phyloP scores from a whole-genome alignment of 2,329 filamentous ascomycete genomes.

The Phoma sp. region DNA sequence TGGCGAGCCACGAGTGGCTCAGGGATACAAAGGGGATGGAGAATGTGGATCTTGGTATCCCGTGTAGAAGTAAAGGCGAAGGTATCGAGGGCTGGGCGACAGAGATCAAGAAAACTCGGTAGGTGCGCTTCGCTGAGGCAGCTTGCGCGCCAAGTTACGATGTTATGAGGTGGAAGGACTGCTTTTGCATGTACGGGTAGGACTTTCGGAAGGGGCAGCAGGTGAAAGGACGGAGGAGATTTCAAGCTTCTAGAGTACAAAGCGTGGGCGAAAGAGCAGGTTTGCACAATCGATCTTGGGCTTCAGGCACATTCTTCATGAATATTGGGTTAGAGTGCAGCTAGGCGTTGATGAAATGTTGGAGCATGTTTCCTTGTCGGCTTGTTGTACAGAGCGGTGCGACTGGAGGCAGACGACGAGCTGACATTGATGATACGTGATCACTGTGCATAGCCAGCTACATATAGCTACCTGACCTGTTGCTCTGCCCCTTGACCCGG shows the following conservation, averaged over 20 bases:
- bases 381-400: background rate
- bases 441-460: no score
- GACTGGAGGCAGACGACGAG: no score
- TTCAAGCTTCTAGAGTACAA: no score
- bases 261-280: no score
- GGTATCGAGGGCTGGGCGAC: slow-evolving; percentile 93
- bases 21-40: slow-evolving; percentile 90
- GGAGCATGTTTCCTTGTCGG: background rate
- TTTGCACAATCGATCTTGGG: no score
- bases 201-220: no score
- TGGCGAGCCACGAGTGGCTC: slow-evolving; percentile 85
- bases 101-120: slow-evolving; percentile 72
- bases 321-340: background rate
- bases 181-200: background rate
- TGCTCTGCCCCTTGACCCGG: no score
- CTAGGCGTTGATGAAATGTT: slow-evolving; percentile 2
- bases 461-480: no score
- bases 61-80: slow-evolving; percentile 83
- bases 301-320: background rate
- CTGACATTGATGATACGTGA: no score
- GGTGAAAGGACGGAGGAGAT: no score
- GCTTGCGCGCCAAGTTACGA: background rate
- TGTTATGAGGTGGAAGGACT: background rate
- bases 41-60: slow-evolving; percentile 72
- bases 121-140: slow-evolving; percentile 9